Percentiles rank a stretch among this genome's conserved stretches.
phyloP scores from a whole-genome alignment of 441 rosid species.

The Capsella rubella region DNA sequence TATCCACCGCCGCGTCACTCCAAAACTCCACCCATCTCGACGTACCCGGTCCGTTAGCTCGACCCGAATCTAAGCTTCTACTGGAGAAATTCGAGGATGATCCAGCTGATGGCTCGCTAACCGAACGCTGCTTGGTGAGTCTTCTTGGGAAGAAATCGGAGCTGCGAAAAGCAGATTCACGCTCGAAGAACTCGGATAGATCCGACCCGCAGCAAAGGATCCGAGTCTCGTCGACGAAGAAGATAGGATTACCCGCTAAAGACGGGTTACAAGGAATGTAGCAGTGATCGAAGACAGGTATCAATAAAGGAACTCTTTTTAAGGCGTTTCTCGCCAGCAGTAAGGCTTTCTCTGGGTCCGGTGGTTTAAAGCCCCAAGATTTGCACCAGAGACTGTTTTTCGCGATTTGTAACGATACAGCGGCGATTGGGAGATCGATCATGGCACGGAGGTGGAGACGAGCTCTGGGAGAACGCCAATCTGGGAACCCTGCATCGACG shows the following conservation, averaged over 20 bases:
- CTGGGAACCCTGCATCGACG: conserved; percentile 73
- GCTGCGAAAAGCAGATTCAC: conserved; percentile 60
- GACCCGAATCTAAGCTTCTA: conserved; percentile 63
- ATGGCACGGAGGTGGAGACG: conserved; percentile 77
- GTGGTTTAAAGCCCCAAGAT: conserved; percentile 80
- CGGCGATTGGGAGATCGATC: conserved; percentile 75
- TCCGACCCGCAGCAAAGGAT: conserved; percentile 87
- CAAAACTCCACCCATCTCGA: conserved; percentile 91
- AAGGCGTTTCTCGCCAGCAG: conserved; percentile 78
- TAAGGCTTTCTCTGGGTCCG: conserved; percentile 76
- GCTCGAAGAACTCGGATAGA: conserved; percentile 74
- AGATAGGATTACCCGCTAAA: conserved; percentile 81
- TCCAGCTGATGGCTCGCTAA: conserved; percentile 60
- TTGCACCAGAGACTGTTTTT: conserved; percentile 81
- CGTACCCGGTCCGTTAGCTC: conserved; percentile 48
- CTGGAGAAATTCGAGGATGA: conserved; percentile 56
- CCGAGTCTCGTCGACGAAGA: conserved; percentile 78
- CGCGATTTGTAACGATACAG: conserved; percentile 79
- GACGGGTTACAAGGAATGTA: conserved; percentile 87
- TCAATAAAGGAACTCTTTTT: conserved; percentile 77
- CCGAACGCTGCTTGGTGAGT: conserved; percentile 60
- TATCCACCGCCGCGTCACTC: conserved; percentile 79
- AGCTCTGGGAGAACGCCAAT: conserved; percentile 77
- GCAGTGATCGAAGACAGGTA: conserved; percentile 84
- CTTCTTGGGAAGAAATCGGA: conserved; percentile 49